phyloP scores from a whole-genome alignment of 805 yeast genomes.

The Pichia manshurica region DNA sequence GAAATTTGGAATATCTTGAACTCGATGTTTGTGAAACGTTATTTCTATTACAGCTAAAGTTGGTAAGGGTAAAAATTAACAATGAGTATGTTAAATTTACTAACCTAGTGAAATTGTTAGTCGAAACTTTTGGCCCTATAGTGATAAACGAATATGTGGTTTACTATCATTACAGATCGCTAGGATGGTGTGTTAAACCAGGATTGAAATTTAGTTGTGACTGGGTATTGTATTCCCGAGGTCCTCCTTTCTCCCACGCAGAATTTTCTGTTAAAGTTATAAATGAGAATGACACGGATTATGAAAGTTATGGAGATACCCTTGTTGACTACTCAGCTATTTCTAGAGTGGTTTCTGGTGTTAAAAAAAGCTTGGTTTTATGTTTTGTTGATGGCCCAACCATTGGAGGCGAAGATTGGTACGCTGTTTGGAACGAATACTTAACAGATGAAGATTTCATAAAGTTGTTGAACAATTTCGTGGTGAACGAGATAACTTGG shows the following conservation, averaged over 20 bases:
- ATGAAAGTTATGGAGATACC: not conserved
- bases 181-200: slow-evolving; percentile 91
- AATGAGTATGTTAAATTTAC: slow-evolving; percentile 1
- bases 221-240: slow-evolving; percentile 73
- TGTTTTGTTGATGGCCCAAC: slow-evolving; percentile 57
- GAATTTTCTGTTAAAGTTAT: slow-evolving; percentile 56
- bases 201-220: slow-evolving; percentile 94
- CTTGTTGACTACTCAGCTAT: slow-evolving; percentile 61
- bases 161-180: slow-evolving; percentile 80
- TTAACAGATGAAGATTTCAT: slow-evolving; percentile 16
- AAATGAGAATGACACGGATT: slow-evolving; percentile 8
- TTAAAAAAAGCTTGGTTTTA: slow-evolving; percentile 69
- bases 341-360: slow-evolving; percentile 81
- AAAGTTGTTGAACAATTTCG: slow-evolving; percentile 34
- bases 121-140: slow-evolving; percentile 12
- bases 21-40: slow-evolving; percentile 71
- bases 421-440: slow-evolving; percentile 12
- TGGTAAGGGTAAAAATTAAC: slow-evolving; percentile 28
- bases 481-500: slow-evolving; percentile 60
- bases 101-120: slow-evolving; percentile 15
- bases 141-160: slow-evolving; percentile 53
- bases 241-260: slow-evolving; percentile 95
- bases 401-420: slow-evolving; percentile 25
- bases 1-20: slow-evolving; percentile 48
- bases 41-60: slow-evolving; percentile 45